Base-by-base conservation (phyloP, 495 filamentous ascomycete genomes). In the Annulohypoxylon nitens region DNA sequence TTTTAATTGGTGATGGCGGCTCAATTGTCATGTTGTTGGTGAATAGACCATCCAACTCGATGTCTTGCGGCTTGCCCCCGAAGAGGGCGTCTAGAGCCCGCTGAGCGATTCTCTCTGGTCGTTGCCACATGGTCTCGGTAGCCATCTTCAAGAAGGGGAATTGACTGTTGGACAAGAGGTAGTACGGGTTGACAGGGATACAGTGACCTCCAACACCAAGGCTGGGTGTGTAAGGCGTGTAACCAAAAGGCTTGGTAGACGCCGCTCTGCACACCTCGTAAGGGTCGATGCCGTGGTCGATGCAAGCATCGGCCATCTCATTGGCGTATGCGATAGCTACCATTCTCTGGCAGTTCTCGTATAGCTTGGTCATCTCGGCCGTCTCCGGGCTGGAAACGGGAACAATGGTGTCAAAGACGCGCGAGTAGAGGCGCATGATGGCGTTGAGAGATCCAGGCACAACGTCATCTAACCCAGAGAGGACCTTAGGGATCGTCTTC, bases 281-380 rank as follows among this genome's bases (percentile, higher is more conserved):
- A 3, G 79, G 74, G 57, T 81, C 78, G 48, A 83, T 82, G n/a
- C 69, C 77, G 61, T 78, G 77, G 12, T 65, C 58, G 34, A 75
- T 20, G 61, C 81, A 83, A 20, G 81, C 81, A 67, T 83, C 79
- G 16, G 80, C 79, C 77, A 83, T 81, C 60, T 83, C 80, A 70
- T 83, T 83, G 62, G 75, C 81, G 60, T 79, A 82, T 30, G 81
- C 76, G 61, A 83, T 82, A 43, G 64, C 61, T 11, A 82, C 64
- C 78, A 82, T 83, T 16, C 81, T 71, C 57, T 82, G 76, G 71
- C 81, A 83, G 47, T 75, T 86, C 70, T 83, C 81, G 68, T 81
- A 82, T 5, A 83, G 68, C 72, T 83, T 83, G 11, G 75, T 81
- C 81, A 83, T 83, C 70, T 82, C 80, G 11, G 81, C 81, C 12